Conservation (phyloP, 2,329 filamentous ascomycete genomes). For the Fusarium transvaalense region DNA sequence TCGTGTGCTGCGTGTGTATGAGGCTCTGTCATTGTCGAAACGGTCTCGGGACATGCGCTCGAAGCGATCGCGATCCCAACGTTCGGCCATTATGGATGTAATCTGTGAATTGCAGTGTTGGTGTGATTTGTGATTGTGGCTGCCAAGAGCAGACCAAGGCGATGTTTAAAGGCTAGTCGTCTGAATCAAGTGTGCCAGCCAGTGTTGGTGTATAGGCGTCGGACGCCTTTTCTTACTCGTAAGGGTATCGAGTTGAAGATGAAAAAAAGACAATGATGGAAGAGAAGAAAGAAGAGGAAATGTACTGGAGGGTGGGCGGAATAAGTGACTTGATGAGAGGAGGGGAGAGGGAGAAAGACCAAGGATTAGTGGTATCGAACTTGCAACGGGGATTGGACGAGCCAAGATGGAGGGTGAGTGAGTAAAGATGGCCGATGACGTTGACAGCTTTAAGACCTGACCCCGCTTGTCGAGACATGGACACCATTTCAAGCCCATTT, state of each 20-base stretch:
- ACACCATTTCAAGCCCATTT: no score
- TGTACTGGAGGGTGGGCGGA: slow-evolving; percentile 42
- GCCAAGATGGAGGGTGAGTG: slow-evolving; percentile 37
- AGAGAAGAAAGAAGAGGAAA: slow-evolving; percentile 21
- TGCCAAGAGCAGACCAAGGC: slow-evolving; percentile 22
- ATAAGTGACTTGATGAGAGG: slow-evolving; percentile 41
- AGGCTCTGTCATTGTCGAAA: slow-evolving; percentile 66
- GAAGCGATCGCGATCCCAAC: slow-evolving; percentile 69
- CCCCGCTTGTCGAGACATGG: slow-evolving; percentile 42
- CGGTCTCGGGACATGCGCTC: slow-evolving; percentile 62
- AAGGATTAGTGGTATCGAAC: slow-evolving; percentile 27
- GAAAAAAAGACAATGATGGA: slow-evolving; percentile 5
- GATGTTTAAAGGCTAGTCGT: slow-evolving; percentile 26
- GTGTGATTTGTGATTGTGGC: slow-evolving; percentile 18
- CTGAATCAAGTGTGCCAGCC: slow-evolving; percentile 7
- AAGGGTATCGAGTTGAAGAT: slow-evolving; percentile 20
- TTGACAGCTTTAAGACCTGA: slow-evolving; percentile 37
- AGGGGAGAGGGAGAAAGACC: slow-evolving; percentile 16
- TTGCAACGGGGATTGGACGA: slow-evolving; percentile 36
- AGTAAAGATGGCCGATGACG: slow-evolving; percentile 44
- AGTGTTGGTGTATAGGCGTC: slow-evolving; percentile 16
- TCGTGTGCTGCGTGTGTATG: slow-evolving; percentile 54
- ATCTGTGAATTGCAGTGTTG: neutral
- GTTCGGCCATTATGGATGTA: slow-evolving; percentile 51
- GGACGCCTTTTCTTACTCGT: slow-evolving; percentile 11